Evolutionary conservation across 805 yeast species (phyloP).

Genomic region (Ogataea polymorpha): DNA sequence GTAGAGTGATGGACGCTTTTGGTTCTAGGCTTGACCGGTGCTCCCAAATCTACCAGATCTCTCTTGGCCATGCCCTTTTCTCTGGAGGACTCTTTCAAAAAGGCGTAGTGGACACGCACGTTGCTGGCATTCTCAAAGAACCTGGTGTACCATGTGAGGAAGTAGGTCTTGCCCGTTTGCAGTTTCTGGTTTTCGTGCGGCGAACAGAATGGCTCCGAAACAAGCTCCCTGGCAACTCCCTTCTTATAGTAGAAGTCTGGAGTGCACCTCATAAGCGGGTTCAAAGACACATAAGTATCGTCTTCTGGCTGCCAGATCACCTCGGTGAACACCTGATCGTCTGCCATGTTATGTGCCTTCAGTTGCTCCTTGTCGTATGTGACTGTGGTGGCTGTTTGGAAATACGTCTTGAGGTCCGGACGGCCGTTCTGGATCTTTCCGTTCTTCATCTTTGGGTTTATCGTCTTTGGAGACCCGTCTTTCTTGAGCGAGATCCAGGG

Average conservation of each 20-base stretch:
- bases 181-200: slow-evolving; percentile 63
- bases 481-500: slow-evolving; percentile 81
- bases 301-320: slow-evolving; percentile 62
- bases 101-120: slow-evolving; percentile 66
- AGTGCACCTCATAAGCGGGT: slow-evolving; percentile 81
- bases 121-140: slow-evolving; percentile 59
- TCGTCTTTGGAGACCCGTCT: slow-evolving; percentile 77
- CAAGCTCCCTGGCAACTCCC: slow-evolving; percentile 52
- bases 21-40: slow-evolving; percentile 17
- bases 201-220: slow-evolving; percentile 81
- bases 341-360: slow-evolving; percentile 71
- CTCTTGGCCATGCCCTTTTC: slow-evolving; percentile 56
- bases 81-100: slow-evolving; percentile 51
- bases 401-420: slow-evolving; percentile 76
- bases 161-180: slow-evolving; percentile 61
- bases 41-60: slow-evolving; percentile 25
- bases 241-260: slow-evolving; percentile 69
- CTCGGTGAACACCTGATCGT: slow-evolving; percentile 56
- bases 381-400: slow-evolving; percentile 63
- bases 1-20: slow-evolving; percentile 17
- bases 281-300: slow-evolving; percentile 63
- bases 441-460: slow-evolving; percentile 70
- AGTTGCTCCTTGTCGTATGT: slow-evolving; percentile 57
- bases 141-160: slow-evolving; percentile 76
- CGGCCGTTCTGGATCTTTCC: slow-evolving; percentile 63